Evolutionary conservation across 176 grass and related monocot species (phyloP), one percentile per base, ranked within the genome.

Genomic region (Carex pumila): DNA sequence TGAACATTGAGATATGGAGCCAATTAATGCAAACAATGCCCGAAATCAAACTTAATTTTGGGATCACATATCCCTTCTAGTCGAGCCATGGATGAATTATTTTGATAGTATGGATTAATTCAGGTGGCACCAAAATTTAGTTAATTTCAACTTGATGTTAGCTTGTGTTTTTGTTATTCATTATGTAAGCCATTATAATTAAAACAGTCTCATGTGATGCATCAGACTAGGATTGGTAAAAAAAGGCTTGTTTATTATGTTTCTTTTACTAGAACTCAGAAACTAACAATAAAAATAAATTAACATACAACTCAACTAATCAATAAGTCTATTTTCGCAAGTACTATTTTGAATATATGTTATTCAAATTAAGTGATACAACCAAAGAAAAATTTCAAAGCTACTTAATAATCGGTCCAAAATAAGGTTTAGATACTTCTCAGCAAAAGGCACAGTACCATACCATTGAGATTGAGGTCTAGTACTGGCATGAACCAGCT

Each of bases 111-210:
- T 70, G 67, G 73, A 34, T 77, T 56, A 22, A 34, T 45, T 71
- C 18, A 45, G 68, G 7, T 71, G 47, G 39, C 68, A 47, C 18
- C 68, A 19, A 49, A 47, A 15, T 45, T 71, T 47, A 43, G 17
- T 15, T 71, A 71, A 43, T 71, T 69, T 71, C 68, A 71, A 45
- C 36, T 71, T 45, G 36, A 71, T 71, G 68, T 57, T 34, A 78
- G 49, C 25, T 78, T 55, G 25, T 78, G 73, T 2, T 56, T 62
- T 55, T 32, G 25, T 77, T 55, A 77, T 77, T 56, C 31, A 56
- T 32, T 17, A 30, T 32, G 22, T 55, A 30, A 77, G 50, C 25
- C 13, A 77, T 31, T 55, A 25, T 77, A 77, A 77, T 32, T 49
- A 22, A 52, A 50, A 50, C 30, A 3, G 12, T 76, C 37, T 32